A percentile compares a stretch with the other conserved stretches of the same genome.
Evolutionary conservation across 208 protist species (phyloP).

Genomic region (Crithidia brevicula): DNA sequence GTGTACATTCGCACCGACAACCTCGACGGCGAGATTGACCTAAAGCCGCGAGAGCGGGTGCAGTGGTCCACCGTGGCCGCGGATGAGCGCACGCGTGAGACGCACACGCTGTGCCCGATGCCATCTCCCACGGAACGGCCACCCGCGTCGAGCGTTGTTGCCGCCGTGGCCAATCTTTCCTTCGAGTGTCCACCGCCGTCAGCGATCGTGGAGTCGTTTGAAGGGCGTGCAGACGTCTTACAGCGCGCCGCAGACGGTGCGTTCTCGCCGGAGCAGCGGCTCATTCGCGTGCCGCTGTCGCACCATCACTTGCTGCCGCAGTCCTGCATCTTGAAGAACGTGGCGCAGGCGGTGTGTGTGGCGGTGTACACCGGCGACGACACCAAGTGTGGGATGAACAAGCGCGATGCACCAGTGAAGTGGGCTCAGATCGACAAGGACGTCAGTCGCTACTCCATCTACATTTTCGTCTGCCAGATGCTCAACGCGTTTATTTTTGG

Average conservation of each 20-base stretch:
- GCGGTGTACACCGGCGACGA: constrained; percentile 96
- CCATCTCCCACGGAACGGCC: constrained; percentile 17
- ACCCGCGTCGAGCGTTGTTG: constrained; percentile 12
- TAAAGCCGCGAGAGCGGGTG: constrained; percentile 88
- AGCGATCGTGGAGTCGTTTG: constrained; percentile 89
- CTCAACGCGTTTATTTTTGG: constrained; percentile 81
- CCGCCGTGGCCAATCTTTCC: constrained; percentile 12
- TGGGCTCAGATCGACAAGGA: constrained; percentile 93
- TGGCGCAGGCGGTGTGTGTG: constrained; percentile 74
- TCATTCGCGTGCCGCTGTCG: constrained; percentile 46
- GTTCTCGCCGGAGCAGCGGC: background rate
- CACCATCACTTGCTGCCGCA: constrained; percentile 88
- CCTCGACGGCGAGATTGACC: constrained; percentile 94
- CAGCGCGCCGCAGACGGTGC: no score
- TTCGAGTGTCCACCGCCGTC: constrained; percentile 79
- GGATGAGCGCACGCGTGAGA: constrained; percentile 5
- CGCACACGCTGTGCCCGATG: constrained; percentile 17
- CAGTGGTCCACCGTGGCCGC: constrained; percentile 17
- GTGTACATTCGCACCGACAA: constrained; percentile 94
- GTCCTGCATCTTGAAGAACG: constrained; percentile 89
- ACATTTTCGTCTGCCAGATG: constrained; percentile 92
- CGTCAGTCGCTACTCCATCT: constrained; percentile 85
- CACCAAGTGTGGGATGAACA: constrained; percentile 96
- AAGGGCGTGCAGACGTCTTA: constrained; percentile 58
- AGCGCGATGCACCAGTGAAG: constrained; percentile 85